phyloP scores from a whole-genome alignment of 352 stramenopile genomes.

The Elongisporangium anandrum region DNA sequence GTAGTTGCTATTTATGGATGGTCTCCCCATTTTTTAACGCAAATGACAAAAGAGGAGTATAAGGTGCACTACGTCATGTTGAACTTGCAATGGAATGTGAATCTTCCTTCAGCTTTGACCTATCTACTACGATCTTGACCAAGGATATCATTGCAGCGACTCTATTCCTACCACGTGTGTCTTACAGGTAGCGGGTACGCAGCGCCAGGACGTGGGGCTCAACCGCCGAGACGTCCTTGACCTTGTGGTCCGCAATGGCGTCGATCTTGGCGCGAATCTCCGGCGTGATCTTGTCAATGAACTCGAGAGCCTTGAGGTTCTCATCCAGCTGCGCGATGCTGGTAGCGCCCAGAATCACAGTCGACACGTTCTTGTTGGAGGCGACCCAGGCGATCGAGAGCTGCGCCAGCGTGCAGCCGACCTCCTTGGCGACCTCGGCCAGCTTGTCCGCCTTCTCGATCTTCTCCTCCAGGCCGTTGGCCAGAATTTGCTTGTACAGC shows the following conservation, averaged over 20 bases:
- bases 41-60: too few relatives aligned
- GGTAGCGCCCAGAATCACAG: constrained; percentile 46
- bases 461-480: constrained; percentile 37
- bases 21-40: too few relatives aligned
- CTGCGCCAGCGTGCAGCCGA: constrained; percentile 41
- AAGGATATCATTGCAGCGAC: too few relatives aligned
- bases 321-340: constrained; percentile 49
- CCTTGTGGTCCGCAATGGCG: constrained; percentile 33
- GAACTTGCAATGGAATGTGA: too few relatives aligned
- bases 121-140: too few relatives aligned
- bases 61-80: too few relatives aligned
- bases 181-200: constrained; percentile 18
- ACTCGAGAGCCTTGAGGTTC: constrained; percentile 36
- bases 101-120: too few relatives aligned
- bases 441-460: constrained; percentile 30
- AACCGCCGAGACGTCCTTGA: constrained; percentile 16
- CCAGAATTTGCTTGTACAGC: constrained; percentile 27
- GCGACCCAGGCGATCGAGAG: constrained; percentile 51
- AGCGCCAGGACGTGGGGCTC: constrained; percentile 20
- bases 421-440: constrained; percentile 30
- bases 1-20: too few relatives aligned
- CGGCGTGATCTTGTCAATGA: constrained; percentile 44
- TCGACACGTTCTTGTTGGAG: constrained; percentile 50
- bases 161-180: too few relatives aligned
- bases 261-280: constrained; percentile 55